A percentile compares a stretch with the other conserved stretches of the same genome.
These are phyloP conservation scores for Pythium phragmitis DNA, from an alignment of 352 stramenopile genomes.

Conservation along the genomic window DNA sequence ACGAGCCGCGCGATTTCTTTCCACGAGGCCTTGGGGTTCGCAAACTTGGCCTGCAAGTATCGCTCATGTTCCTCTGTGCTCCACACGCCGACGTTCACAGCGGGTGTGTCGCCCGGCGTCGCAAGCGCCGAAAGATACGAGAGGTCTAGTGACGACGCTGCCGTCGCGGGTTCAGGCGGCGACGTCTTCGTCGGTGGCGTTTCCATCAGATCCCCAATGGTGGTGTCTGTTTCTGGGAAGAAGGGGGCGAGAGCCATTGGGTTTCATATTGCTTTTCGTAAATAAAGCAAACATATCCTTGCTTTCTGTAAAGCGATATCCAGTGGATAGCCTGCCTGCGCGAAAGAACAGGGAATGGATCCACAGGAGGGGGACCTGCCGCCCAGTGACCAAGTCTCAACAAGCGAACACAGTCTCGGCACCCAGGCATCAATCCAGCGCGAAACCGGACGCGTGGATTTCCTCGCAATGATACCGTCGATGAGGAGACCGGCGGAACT, in stretches of 20 bases:
- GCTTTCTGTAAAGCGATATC: conserved; percentile 1
- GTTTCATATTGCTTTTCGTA: not conserved
- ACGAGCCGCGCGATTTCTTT: conserved; percentile 24
- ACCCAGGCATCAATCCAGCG: too few species aligned
- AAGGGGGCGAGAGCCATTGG: not conserved
- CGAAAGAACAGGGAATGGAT: too few species aligned
- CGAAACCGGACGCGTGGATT: too few species aligned
- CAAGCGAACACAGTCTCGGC: too few species aligned
- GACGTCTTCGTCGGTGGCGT: not conserved
- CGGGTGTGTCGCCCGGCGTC: not conserved
- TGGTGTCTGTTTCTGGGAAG: conserved; percentile 5
- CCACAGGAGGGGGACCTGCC: too few species aligned
- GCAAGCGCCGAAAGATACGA: not conserved
- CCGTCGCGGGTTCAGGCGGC: not conserved
- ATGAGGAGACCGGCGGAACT: too few species aligned
- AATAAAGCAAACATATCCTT: conserved; percentile 17
- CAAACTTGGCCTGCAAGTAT: conserved; percentile 25
- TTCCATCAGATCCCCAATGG: not conserved
- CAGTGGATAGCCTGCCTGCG: too few species aligned
- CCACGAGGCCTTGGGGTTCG: conserved; percentile 23
- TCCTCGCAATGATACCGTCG: too few species aligned
- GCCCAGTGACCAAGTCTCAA: too few species aligned
- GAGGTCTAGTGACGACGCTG: not conserved
- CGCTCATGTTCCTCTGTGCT: conserved; percentile 33
- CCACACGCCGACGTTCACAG: conserved; percentile 49